Evolutionary conservation across 352 stramenopile genomes (phyloP), one percentile per base, ranked within the genome.

Genomic region (Pseudoperonospora humuli): DNA sequence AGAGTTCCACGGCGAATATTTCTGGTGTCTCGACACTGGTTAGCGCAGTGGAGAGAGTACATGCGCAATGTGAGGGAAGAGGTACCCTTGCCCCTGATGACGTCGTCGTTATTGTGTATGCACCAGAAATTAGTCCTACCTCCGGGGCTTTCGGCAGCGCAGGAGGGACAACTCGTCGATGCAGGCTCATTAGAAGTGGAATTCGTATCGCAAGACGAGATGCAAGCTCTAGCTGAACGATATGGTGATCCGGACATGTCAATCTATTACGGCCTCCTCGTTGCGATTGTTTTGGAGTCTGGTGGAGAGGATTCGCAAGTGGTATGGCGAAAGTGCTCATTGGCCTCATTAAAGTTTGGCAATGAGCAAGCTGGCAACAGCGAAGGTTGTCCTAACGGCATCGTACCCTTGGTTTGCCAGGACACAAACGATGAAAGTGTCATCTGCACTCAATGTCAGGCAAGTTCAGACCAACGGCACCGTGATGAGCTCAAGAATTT

Each of bases 11-110:
- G 56, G 4, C 67, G 62, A 11, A 62, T 85, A 57, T 88, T 86
- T 54, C 35, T 92, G 13, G 45, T 92, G 0, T 57, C 64, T 25
- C 56, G 61, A n/a, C 40, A 15, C 2, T 92, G 79, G 79, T 65
- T 87, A 29, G 17, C 48, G 19, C 49, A 67, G 13, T 92, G 79
- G 79, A 69, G 75, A 25, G 55, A 68, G 21, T 86, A 88, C 37
- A 86, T 92, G 54, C 73, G 72, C 13, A 66, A 88, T 38, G 61
- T 89, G n/a, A 60, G 84, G 14, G 39, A 67, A 31, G 37, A 61
- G 8, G 36, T 31, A 5, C 76, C 76, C 7, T 33, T 57, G 0
- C 32, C 49, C 14, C 46, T 88, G 9, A 57, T 48, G 0, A 54
- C 50, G 7, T 61, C 59, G 3, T 38, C 50, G 5, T 46, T 86